Percentiles rank a stretch among this genome's conserved stretches.
Conservation (phyloP, 2,329 filamentous ascomycete species). For the Thermomyces lanuginosus region DNA sequence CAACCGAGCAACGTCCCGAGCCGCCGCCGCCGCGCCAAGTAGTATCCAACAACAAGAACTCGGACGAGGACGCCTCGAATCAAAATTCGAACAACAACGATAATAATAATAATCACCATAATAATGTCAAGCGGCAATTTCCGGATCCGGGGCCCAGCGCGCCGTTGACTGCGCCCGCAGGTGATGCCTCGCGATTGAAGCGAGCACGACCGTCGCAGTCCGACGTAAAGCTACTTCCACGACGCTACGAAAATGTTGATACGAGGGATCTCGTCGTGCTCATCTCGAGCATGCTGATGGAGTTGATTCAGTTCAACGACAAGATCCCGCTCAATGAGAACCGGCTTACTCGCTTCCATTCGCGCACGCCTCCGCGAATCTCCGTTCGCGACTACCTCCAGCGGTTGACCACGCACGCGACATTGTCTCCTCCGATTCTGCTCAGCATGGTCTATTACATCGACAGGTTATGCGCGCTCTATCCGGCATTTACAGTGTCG, state of each 20-base stretch:
- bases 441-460: slow-evolving; percentile 99
- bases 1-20: neutral
- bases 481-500: slow-evolving; percentile 89
- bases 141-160: slow-evolving; percentile 3
- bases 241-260: slow-evolving; percentile 64
- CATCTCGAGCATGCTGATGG: slow-evolving; percentile 88
- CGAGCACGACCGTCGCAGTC: slow-evolving; percentile 30
- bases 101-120: too few relatives aligned
- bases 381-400: slow-evolving; percentile 89
- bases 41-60: too few relatives aligned
- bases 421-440: slow-evolving; percentile 80
- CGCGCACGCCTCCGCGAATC: slow-evolving; percentile 74
- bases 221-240: slow-evolving; percentile 39
- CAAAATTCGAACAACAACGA: too few relatives aligned
- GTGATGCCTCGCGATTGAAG: slow-evolving; percentile 28
- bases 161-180: slow-evolving; percentile 6
- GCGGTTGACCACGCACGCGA: slow-evolving; percentile 82
- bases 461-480: slow-evolving; percentile 79
- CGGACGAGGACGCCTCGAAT: too few relatives aligned
- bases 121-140: too few relatives aligned
- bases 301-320: slow-evolving; percentile 88
- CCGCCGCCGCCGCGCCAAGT: neutral
- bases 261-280: slow-evolving; percentile 77
- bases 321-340: slow-evolving; percentile 68
- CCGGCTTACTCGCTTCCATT: slow-evolving; percentile 86